Conservation (phyloP, 495 filamentous ascomycete genomes). For the Annulohypoxylon stygium region DNA sequence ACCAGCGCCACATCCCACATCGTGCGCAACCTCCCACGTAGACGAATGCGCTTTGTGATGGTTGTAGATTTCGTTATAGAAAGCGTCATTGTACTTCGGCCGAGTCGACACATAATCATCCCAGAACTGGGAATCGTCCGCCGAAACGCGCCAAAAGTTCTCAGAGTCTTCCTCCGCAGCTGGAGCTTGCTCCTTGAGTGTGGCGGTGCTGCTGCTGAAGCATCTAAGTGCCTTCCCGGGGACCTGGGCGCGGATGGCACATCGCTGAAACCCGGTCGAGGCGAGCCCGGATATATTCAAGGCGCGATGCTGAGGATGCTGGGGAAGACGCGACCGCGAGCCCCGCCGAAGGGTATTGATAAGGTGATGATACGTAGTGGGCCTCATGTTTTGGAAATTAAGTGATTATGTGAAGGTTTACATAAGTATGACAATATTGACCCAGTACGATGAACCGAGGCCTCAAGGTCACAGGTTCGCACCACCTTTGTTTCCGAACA, state of each 20-base stretch:
- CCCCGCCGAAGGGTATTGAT: constrained; percentile 3
- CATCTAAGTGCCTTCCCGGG: neutral
- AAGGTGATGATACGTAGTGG: constrained; percentile 20
- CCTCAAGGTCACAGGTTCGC: neutral
- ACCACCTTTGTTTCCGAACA: constrained; percentile 2
- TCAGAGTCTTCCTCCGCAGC: constrained; percentile 13
- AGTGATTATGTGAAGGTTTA: neutral
- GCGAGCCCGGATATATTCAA: neutral
- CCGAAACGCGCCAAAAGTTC: constrained; percentile 23
- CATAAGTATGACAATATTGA: neutral
- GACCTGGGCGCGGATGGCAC: constrained; percentile 2
- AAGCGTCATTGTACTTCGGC: constrained; percentile 18
- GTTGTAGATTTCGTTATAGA: constrained; percentile 48
- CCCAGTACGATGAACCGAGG: neutral
- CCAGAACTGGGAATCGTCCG: constrained; percentile 26
- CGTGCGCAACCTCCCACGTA: constrained; percentile 40
- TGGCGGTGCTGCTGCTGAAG: constrained; percentile 13
- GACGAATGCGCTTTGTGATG: constrained; percentile 45
- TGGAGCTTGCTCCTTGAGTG: neutral
- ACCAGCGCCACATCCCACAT: constrained; percentile 51
- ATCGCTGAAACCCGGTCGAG: constrained; percentile 6
- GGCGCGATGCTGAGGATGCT: neutral
- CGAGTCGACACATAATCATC: constrained; percentile 27
- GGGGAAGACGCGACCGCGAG: neutral
- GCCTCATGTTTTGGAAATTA: constrained; percentile 13